Base-by-base conservation (phyloP, 108 stramenopile species). In the Poteriospumella lacustris region DNA sequence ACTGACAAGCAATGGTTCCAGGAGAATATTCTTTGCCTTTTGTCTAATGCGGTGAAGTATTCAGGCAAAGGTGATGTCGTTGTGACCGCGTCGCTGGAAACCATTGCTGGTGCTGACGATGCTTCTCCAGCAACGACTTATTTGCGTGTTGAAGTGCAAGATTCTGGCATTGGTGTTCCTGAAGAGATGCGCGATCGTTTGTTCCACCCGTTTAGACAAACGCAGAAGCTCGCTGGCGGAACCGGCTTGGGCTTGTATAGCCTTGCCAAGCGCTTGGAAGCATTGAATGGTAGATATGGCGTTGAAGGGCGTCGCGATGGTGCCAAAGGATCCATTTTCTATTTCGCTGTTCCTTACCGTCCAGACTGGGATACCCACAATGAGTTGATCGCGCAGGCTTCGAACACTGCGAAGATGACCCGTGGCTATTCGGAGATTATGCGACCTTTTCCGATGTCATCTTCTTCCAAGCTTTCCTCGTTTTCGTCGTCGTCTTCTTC, bases 1-100 rank as follows among this genome's bases (percentile, higher is more conserved):
- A 73, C 70, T 19, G 70, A 73, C 42, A 73, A 56, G 31, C 43
- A 73, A 19, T 73, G 70, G 70, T 42, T 73, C 5, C 43, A 52
- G 36, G 70, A 73, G 28, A 73, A 73, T 38, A 5, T 73, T 5
- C 41, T 73, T 5, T 73, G 70, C 47, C 42, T 73, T 5, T 44
- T 73, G 42, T 34, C 12, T 5, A 73, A 73, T 38, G 70, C 70
- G 5, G 70, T 73, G 12, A 73, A 73, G 36, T 73, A 52, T 73
- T 52, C 70, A 42, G 47, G 29, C 9, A 15, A 12, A 67, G 64
- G 31, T 15, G 31, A 33, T 38, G 64, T 31, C 12, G 39, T 38
- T 40, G 52, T 24, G 24, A 56, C n/a, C n/a, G 52, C n/a, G n/a
- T n/a, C n/a, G n/a, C n/a, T n/a, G n/a, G n/a, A n/a, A n/a, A n/a